These are phyloP conservation scores for Blastosporella zonata DNA, from an alignment of 1,284 basidiomycete species.

Conservation along the genomic window DNA sequence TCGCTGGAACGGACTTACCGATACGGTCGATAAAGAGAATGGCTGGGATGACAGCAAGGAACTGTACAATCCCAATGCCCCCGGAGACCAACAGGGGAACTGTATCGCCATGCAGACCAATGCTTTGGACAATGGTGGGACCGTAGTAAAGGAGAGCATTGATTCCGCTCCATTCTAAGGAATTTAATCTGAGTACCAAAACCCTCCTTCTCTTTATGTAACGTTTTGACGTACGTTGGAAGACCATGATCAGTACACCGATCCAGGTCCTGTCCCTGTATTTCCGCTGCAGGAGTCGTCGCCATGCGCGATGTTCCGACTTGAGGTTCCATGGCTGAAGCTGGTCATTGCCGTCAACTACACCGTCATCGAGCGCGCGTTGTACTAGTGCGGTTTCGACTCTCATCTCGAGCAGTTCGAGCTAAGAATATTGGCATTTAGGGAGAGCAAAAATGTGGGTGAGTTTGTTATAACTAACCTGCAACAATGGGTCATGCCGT, in stretches of 20 bases:
- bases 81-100: conserved; percentile 67
- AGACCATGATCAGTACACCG: conserved; percentile 73
- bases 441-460: conserved; percentile 1
- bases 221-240: conserved; percentile 57
- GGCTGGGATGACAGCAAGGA: conserved; percentile 71
- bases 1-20: conserved; percentile 41
- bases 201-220: background rate
- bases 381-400: conserved; percentile 56
- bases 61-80: conserved; percentile 78
- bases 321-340: conserved; percentile 18
- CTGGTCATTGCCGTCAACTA: conserved; percentile 3
- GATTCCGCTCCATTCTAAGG: conserved; percentile 83
- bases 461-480: conserved; percentile 31
- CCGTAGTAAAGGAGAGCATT: conserved; percentile 82
- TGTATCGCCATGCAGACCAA: conserved; percentile 54
- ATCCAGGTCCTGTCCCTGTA: conserved; percentile 62
- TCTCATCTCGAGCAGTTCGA: conserved; percentile 73
- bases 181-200: too few relatives aligned
- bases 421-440: conserved; percentile 31
- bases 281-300: conserved; percentile 46
- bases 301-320: conserved; percentile 51
- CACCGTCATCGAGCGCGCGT: conserved; percentile 15
- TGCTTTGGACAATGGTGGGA: conserved; percentile 61
- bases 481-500: conserved; percentile 50
- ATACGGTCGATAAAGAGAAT: conserved; percentile 70